Percentiles rank a stretch among this genome's conserved stretches.
Evolutionary conservation across 257 asterid species (phyloP).

Genomic region (Solanum gandarillasii): DNA sequence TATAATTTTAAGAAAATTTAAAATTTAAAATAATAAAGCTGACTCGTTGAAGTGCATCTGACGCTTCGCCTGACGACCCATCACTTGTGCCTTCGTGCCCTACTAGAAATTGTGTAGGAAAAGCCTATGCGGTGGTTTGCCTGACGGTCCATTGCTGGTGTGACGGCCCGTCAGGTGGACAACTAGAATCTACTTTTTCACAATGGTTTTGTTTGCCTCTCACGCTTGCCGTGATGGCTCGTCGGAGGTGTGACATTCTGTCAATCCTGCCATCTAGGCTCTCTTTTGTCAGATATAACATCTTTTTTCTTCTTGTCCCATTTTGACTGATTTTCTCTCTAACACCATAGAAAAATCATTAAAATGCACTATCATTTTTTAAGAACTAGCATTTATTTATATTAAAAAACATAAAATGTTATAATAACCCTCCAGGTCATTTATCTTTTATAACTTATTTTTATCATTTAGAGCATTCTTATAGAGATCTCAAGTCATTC

Average conservation of each 20-base stretch:
- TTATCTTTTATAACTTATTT: no score
- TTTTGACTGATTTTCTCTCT: background rate
- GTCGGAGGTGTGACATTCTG: background rate
- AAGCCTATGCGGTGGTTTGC: background rate
- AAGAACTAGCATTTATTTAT: no score
- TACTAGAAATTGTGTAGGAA: background rate
- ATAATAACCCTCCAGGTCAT: background rate
- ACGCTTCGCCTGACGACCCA: no score
- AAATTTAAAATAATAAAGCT: background rate
- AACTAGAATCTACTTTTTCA: background rate
- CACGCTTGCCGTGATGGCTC: background rate
- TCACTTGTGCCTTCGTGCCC: background rate
- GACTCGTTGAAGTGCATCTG: background rate
- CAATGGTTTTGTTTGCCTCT: background rate
- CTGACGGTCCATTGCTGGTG: background rate
- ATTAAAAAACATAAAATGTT: background rate
- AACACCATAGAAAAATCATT: background rate
- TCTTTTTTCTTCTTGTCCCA: no score
- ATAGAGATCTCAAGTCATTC: background rate
- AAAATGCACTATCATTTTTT: background rate
- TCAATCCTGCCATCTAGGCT: background rate
- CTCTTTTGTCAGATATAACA: no score
- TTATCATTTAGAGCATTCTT: background rate
- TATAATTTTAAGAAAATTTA: no score
- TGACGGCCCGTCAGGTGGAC: background rate